These are phyloP conservation scores for Geotrichum europaeum DNA, from an alignment of 1,139 yeast species.

Conservation along the genomic window DNA sequence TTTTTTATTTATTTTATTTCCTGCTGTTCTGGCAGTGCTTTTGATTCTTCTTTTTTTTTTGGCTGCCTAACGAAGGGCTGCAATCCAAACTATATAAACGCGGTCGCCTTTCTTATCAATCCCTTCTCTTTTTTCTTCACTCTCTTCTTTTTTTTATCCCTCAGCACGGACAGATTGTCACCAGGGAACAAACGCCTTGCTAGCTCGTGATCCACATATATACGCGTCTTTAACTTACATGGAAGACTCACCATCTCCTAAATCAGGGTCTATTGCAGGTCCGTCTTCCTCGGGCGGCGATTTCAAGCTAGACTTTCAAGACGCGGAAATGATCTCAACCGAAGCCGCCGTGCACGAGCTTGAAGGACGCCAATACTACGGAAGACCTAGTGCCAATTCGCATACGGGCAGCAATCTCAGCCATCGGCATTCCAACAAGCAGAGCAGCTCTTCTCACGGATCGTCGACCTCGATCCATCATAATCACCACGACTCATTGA, in stretches of 20 bases:
- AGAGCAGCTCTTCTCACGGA: background rate
- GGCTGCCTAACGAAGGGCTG: too few species aligned
- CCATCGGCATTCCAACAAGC: background rate
- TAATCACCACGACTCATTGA: background rate
- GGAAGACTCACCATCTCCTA: background rate
- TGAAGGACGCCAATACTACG: constrained; percentile 16
- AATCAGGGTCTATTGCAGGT: background rate
- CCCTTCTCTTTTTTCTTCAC: background rate
- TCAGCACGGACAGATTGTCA: background rate
- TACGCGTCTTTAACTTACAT: background rate
- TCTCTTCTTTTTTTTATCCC: background rate
- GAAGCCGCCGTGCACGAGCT: constrained; percentile 7
- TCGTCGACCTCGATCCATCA: background rate
- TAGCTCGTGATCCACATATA: background rate
- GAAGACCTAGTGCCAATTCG: constrained; percentile 2
- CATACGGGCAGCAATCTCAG: background rate
- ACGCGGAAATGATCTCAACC: constrained; percentile 1
- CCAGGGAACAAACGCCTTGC: background rate
- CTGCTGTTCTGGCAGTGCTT: background rate
- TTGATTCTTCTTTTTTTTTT: background rate
- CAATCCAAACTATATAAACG: too few species aligned
- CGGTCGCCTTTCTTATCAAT: background rate
- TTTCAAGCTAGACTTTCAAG: constrained; percentile 6
- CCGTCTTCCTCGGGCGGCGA: constrained; percentile 4
- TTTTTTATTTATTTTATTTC: background rate